Evolutionary conservation across 345 rosid species (phyloP), one percentile per base, ranked within the genome.

Genomic region (Abelmoschus esculentus): DNA sequence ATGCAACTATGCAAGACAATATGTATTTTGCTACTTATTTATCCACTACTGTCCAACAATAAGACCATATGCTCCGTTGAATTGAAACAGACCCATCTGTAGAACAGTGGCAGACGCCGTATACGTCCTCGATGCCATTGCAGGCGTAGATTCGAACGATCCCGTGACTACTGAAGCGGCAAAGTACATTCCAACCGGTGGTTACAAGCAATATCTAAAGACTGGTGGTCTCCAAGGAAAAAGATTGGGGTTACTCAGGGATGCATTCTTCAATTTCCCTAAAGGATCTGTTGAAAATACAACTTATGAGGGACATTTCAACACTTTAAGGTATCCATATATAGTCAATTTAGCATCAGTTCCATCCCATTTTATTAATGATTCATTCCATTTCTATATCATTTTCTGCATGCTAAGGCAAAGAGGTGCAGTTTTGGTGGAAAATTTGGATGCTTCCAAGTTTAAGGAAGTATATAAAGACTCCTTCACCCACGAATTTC

Each of bases 171-270:
- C 19, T 9, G 57, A 17, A 17, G 90, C 84, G 7, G 66, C 85
- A 0, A 61, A 70, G 32, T 83, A 72, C 73, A 84, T 84, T n/a
- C 91, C 83, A 17, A 5, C 3, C 1, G 86, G 83, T 36, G 88
- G 87, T 60, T 89, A 85, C 72, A 79, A 74, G 69, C 83, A 81
- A 58, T 87, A 85, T 68, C 80, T 84, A 12, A 84, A 74, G 17
- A 72, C 14, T 7, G 6, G 58, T 61, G 78, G 78, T 10, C 78
- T 84, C 6, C 64, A 72, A 72, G 79, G 80, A 62, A 84, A 79
- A 64, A 59, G 80, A 59, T 42, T 70, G 17, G 87, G 83, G 31
- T 67, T 80, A 6, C 77, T 80, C 7, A 74, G 72, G 46, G 22
- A 67, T 55, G 70, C 52, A 12, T 80, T 80, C 72, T 73, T 79